Base-by-base conservation (phyloP, 2,329 filamentous ascomycete genomes). In the Balansia obtecta region DNA sequence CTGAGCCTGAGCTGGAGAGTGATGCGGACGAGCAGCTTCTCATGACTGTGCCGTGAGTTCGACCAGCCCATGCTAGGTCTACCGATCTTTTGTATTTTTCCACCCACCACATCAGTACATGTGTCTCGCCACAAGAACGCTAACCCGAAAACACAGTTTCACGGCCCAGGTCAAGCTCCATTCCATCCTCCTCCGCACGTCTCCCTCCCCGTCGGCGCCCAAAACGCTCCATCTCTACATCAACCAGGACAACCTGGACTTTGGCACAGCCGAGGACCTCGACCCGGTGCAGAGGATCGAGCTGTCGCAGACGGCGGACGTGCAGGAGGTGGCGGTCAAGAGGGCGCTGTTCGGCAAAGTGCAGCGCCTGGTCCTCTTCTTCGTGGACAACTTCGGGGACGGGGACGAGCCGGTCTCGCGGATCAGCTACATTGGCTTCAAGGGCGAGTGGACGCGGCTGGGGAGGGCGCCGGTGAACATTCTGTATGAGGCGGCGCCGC, bases 1-100 rank as follows among this genome's bases (percentile, higher is more conserved):
- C 76, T 3, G 71, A 80, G 58, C 88, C 89, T 0, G 86, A 94
- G 68, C 75, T 98, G 32, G 79, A 77, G 60, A 95, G 88, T 62
- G 87, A 94, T 63, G 82, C 84, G 0, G 93, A 97, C 64, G 89
- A 95, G 71, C 89, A 98, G 71, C 68, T 98, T n/a, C 71, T 98
- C 50, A 88, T 98, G 76, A 83, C 85, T 55, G 78, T 97, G 38
- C 93, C 93, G 86, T 94, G 70, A 58, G 86, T 74, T 6, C 6
- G 22, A 27, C 6, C 22, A 27, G 22, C 22, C 22, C 22, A 4
- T 27, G 22, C 6, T 27, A 4, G 22, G 22, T 6, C 22, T 27
- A 6, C n/a, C 22, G 22, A 6, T 27, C 6, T 27, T 27, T 8
- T 18, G 7, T 10, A n/a, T n/a, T n/a, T n/a, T n/a, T n/a, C n/a